Base-by-base conservation (phyloP, 805 yeast genomes). In the Candida mattraensis region DNA sequence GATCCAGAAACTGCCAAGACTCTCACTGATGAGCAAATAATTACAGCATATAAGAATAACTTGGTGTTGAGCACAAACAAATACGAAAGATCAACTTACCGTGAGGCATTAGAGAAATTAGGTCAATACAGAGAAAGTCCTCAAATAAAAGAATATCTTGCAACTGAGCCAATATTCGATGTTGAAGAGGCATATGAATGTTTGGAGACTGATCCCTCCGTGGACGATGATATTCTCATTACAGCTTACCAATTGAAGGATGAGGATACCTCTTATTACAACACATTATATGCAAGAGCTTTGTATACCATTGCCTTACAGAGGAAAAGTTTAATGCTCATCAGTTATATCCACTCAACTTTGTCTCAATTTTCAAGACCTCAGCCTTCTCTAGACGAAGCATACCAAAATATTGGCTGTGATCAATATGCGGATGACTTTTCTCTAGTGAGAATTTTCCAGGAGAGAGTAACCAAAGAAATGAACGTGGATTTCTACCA, bases 211-310 rank as follows among this genome's bases (percentile, higher is more conserved):
- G 70, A 69, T 35, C 66, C 69, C 1, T 59, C 67, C 0, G 76
- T 79, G 10, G 82, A 75, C 40, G 86, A 81, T 52, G 93, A 85
- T 44, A 77, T 84, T 28, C 74, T 87, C 3, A 69, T 78, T 18
- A 83, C 94, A 1, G 89, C 94, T 0, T 84, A 76, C 51, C 80
- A 83, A 39, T 67, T 83, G 27, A 78, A 79, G 40, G 51, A 70
- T 2, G 74, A 74, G 26, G 94, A 85, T 31, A 43, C 51, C 1
- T 67, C 66, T 1, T 66, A 69, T 35, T 52, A 72, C 33, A 65
- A 61, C 24, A 45, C 74, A 20, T 40, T 50, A n/a, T 60, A 67
- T 35, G 72, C 76, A 30, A 69, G 81, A 39, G 78, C 88, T 1
- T 60, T 85, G 28, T 61, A 78, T 17, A 73, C 88, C 0, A 67